Evolutionary conservation across 495 filamentous ascomycete species (phyloP), one percentile per base, ranked within the genome.

Genomic region (Chaetomidium leptoderma): DNA sequence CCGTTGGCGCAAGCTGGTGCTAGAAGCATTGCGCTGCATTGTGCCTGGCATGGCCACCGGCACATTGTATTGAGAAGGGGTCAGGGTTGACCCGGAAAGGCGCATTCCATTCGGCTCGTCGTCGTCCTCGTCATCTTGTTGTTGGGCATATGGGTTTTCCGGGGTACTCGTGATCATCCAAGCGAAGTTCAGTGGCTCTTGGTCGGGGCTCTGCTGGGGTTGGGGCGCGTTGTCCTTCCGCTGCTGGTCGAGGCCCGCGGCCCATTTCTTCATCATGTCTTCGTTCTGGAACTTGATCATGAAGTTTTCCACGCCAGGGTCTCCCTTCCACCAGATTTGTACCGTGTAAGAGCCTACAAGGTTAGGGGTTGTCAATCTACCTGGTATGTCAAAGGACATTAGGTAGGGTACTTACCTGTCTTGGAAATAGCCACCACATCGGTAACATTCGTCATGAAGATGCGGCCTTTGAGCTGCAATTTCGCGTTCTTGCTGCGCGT

Each of bases 361-460:
- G 66, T 76, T 37, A 73, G 70, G 26, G 26, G 30, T 6, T 23
- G 23, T 26, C 17, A n/a, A n/a, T n/a, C n/a, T n/a, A n/a, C n/a
- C n/a, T n/a, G n/a, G 10, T 21, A 1, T 24, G 4, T 36, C 10
- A 26, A 46, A 49, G 3, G 10, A 47, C 21, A 16, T 24, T 29
- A 46, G 10, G 14, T 47, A 43, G 32, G 19, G 60, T 73, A 64
- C 42, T 39, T 85, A 96, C 92, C 92, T 66, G 87, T 86, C 70
- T 90, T 95, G 53, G 83, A 81, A 32, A 91, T 75, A 17, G 87
- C 89, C 5, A 96, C 76, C 24, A 95, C 87, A 66, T 97, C 91
- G 7, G 93, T 98, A 43, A 98, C 92, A 67, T 98, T 98, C 54
- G 92, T 91, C 92, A 98, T 97, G 73, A 97, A 97, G 64, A 98